Evolutionary conservation across 805 yeast species (phyloP), one percentile per base, ranked within the genome.

Genomic region (Starmerella scarabaei): DNA sequence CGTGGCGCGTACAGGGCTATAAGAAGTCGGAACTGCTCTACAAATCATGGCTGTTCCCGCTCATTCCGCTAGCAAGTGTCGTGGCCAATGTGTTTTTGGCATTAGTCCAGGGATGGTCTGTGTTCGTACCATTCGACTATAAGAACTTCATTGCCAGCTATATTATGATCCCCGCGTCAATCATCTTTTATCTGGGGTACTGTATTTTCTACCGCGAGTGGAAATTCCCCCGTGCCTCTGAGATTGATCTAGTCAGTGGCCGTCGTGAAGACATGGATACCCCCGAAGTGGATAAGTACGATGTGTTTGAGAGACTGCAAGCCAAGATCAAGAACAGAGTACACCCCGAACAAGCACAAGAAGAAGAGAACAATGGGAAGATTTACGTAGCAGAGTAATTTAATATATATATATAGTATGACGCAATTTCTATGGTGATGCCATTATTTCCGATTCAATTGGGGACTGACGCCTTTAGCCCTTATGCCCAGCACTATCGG

Each of bases 61-160:
- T 54, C 47, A 57, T 67, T 18, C 72, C 78, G 2, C 60, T 62
- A 17, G 53, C 68, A 28, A 75, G 78, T 9, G 56, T 77, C 7
- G 45, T 61, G 3, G 60, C 72, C 35, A 75, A 72, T 52, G 45
- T 66, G 1, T 67, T 77, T 40, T 59, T 77, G 42, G 75, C 72
- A 2, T 54, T 75, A 24, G 68, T 77, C 21, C 83, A 77, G 56
- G 80, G 82, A 5, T 77, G 81, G 80, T 62, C 77, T 2, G 63
- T 69, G 29, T 69, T 77, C 43, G 64, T 66, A 39, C 83, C 82
- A 1, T 77, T 73, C 50, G 63, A 64, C 36, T 73, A 74, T 5
- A 75, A 73, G 21, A 52, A 55, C 33, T 71, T 71, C 49, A 65
- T 71, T 37, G 84, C 77, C 54, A 72, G 77, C 3, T 78, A 78